These are phyloP conservation scores for Pythium coloratum DNA, from an alignment of 352 stramenopile species.

Conservation along the genomic window DNA sequence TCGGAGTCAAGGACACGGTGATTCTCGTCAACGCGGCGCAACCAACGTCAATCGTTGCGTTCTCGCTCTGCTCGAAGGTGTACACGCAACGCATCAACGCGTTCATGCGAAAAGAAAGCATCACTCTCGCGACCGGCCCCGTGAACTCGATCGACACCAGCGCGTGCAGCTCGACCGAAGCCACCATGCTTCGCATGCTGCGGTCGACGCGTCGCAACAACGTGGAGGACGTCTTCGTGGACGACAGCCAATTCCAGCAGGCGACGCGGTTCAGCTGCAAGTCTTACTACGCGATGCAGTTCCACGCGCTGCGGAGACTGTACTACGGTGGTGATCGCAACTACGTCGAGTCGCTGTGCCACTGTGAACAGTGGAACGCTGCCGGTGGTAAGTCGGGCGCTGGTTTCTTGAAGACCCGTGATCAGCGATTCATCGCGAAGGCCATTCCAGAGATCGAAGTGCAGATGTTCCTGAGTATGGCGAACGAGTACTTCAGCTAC, in stretches of 20 bases:
- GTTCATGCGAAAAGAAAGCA: slow-evolving; percentile 66
- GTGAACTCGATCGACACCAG: slow-evolving; percentile 35
- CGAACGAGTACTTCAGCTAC: slow-evolving; percentile 89
- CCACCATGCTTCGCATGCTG: slow-evolving; percentile 63
- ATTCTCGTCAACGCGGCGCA: slow-evolving; percentile 81
- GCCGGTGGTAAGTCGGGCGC: slow-evolving; percentile 85
- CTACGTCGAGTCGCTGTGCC: slow-evolving; percentile 85
- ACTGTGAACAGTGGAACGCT: slow-evolving; percentile 86
- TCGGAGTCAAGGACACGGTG: slow-evolving; percentile 65
- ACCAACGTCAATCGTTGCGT: slow-evolving; percentile 84
- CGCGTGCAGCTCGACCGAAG: slow-evolving; percentile 21
- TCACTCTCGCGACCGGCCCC: slow-evolving; percentile 30
- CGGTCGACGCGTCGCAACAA: slow-evolving; percentile 73
- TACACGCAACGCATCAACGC: slow-evolving; percentile 77
- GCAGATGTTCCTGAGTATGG: slow-evolving; percentile 90
- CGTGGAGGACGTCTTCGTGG: slow-evolving; percentile 82
- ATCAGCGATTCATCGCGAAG: slow-evolving; percentile 88
- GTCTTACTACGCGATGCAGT: slow-evolving; percentile 90
- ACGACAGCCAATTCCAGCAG: slow-evolving; percentile 85
- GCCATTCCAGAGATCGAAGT: slow-evolving; percentile 85
- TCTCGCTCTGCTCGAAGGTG: slow-evolving; percentile 80
- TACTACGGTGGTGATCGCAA: slow-evolving; percentile 86
- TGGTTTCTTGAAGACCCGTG: slow-evolving; percentile 83
- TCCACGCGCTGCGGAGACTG: slow-evolving; percentile 77
- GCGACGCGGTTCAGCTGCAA: slow-evolving; percentile 85